A percentile compares a stretch with the other conserved stretches of the same genome.
Conservation (phyloP, 768 basidiomycete genomes). For the Boletus tylopilopsis region DNA sequence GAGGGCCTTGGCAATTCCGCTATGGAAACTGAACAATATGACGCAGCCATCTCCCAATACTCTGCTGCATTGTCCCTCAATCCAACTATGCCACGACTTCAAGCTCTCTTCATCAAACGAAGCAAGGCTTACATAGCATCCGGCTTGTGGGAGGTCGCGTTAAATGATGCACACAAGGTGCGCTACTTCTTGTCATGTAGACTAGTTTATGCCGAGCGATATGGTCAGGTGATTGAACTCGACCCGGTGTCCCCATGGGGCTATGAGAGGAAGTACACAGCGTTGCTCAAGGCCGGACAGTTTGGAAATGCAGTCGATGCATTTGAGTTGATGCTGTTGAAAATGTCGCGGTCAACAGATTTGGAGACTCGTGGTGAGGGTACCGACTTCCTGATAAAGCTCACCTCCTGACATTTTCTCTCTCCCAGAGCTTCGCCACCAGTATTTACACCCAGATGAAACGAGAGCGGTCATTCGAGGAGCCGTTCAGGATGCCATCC, state of each 20-base stretch:
- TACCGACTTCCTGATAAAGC: not conserved
- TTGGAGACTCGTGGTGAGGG: not conserved
- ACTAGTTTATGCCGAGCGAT: too few relatives aligned
- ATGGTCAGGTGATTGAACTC: not conserved
- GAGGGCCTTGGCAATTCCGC: not conserved
- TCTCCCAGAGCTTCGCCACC: too few relatives aligned
- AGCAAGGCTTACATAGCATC: not conserved
- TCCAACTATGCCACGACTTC: not conserved
- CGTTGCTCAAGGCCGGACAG: not conserved
- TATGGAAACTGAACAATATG: not conserved
- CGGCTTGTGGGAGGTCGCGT: conserved; percentile 1
- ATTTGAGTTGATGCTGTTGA: conserved; percentile 1
- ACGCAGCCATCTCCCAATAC: not conserved
- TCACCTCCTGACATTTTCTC: too few relatives aligned
- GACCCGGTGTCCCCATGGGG: not conserved
- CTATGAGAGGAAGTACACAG: conserved; percentile 1
- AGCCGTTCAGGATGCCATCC: not conserved
- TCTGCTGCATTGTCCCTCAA: not conserved
- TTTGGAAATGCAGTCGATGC: not conserved
- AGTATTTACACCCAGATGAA: not conserved
- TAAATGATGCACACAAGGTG: conserved; percentile 3
- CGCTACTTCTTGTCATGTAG: too few relatives aligned
- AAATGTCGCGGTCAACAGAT: not conserved
- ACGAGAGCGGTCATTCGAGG: not conserved
- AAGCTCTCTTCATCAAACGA: not conserved